Base-by-base conservation (phyloP, 441 rosid species). In the Monsonia emarginata region DNA sequence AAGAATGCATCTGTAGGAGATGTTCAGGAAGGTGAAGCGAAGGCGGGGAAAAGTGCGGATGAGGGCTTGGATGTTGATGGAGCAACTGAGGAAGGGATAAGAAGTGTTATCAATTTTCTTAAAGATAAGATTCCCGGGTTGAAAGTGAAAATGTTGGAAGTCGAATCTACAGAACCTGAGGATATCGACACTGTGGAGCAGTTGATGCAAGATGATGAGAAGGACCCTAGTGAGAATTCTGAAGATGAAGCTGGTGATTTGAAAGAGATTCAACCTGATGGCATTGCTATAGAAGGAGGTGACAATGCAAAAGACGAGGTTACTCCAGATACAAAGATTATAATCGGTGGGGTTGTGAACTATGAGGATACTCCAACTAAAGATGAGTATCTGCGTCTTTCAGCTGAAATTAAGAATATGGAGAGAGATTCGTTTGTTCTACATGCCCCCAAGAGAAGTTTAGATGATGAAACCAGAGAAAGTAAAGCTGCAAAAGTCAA, bases 111-210 rank as follows among this genome's bases (percentile, higher is more conserved):
- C 62, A 87, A 90, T 36, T 93, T 85, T 82, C 89, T 93, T 38
- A 93, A 88, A 82, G 96, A 93, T 63, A 90, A 85, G 80, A 90
- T 93, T 75, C 96, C 98, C 13, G 98, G 94, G 69, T 64, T 93
- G 70, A 90, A 88, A 78, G 85, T 90, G 64, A 90, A 86, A 82
- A 82, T 85, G 65, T 83, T 82, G 91, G 80, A 76, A 72, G 76
- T 78, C 54, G 50, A 31, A 31, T 64, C 88, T 32, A 84, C 75
- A 38, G 90, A 81, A 69, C 83, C 67, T 69, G 90, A 81, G 65
- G 88, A 82, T 65, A 80, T 52, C 31, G 89, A 86, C 75, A 76
- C 85, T 38, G 34, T 80, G 71, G 84, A 81, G 75, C 86, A 84
- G 69, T 72, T 90, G 76, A 85, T 82, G 67, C 85, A 81, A 64